These are phyloP conservation scores for Penicillium coffeae DNA, from an alignment of 495 filamentous ascomycete species.

Conservation along the genomic window DNA sequence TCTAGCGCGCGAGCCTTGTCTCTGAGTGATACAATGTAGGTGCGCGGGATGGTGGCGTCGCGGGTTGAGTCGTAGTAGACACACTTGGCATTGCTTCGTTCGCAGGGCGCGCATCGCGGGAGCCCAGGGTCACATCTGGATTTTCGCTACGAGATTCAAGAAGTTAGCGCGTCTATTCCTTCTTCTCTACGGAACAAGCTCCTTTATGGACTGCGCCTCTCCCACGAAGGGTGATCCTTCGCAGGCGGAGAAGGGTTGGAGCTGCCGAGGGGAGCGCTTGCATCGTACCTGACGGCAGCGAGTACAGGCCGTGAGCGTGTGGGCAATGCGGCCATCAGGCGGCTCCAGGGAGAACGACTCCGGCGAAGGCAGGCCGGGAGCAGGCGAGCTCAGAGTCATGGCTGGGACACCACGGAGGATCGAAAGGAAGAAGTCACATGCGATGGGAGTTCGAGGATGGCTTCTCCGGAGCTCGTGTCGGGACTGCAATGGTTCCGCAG, in stretches of 20 bases:
- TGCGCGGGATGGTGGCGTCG: slow-evolving; percentile 69
- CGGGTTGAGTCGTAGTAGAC: slow-evolving; percentile 90
- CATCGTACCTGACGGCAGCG: slow-evolving; percentile 74
- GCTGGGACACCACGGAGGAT: slow-evolving; percentile 1
- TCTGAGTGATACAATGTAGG: slow-evolving; percentile 84
- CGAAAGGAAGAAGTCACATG: slow-evolving; percentile 17
- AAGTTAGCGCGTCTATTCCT: too few relatives aligned
- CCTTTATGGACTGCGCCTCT: too few relatives aligned
- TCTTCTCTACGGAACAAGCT: too few relatives aligned
- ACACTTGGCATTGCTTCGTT: slow-evolving; percentile 81
- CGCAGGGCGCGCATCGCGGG: slow-evolving; percentile 87
- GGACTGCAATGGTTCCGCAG: background rate
- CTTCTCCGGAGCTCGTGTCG: slow-evolving; percentile 1
- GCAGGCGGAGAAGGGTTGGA: slow-evolving; percentile 2
- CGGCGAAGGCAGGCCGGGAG: slow-evolving; percentile 19
- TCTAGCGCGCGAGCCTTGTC: slow-evolving; percentile 76
- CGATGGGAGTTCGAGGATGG: slow-evolving; percentile 4
- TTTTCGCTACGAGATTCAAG: slow-evolving; percentile 61
- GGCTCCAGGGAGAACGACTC: slow-evolving; percentile 22
- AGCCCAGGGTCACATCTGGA: slow-evolving; percentile 89
- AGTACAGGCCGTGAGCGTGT: slow-evolving; percentile 84
- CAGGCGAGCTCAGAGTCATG: slow-evolving; percentile 21
- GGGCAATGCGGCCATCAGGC: slow-evolving; percentile 57
- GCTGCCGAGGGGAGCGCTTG: background rate
- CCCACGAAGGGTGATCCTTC: too few relatives aligned